A percentile compares a stretch with the other conserved stretches of the same genome.
phyloP scores from a whole-genome alignment of 164 flowering plant species.

The Nelumbo lutea region DNA sequence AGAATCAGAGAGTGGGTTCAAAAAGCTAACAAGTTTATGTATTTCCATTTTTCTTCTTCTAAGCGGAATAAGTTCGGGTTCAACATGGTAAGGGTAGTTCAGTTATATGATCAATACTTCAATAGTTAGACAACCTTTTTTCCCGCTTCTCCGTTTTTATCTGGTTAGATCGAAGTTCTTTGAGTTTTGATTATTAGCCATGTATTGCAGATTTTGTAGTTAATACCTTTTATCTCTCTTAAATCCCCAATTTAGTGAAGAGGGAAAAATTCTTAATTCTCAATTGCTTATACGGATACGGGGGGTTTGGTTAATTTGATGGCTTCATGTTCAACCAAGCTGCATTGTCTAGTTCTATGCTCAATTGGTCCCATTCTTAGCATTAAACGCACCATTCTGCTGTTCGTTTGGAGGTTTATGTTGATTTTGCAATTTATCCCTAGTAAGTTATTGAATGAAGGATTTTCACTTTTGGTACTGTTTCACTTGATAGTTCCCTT shows the following conservation, averaged over 20 bases:
- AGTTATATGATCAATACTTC: background rate
- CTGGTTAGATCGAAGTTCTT: background rate
- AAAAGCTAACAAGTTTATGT: constrained; percentile 21
- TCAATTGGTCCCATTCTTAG: background rate
- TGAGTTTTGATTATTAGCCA: background rate
- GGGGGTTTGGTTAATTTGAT: background rate
- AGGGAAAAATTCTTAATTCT: no score
- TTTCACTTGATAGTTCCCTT: no score
- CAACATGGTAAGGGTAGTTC: background rate
- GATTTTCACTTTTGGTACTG: no score
- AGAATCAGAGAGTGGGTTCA: constrained; percentile 29
- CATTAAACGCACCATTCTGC: no score
- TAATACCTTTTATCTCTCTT: background rate
- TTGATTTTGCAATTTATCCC: no score
- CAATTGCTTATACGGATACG: no score
- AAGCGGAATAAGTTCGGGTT: background rate
- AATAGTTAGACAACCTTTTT: background rate
- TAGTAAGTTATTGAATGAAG: no score
- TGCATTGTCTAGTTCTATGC: background rate
- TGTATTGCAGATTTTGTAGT: background rate
- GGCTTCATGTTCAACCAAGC: background rate
- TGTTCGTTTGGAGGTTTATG: no score
- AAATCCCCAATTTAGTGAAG: no score
- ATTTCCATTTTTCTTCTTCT: background rate
- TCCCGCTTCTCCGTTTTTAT: background rate